Percentiles rank a stretch among this genome's conserved stretches.
Conservation (phyloP, 1,284 basidiomycete genomes). For the Ganoderma lucidum region DNA sequence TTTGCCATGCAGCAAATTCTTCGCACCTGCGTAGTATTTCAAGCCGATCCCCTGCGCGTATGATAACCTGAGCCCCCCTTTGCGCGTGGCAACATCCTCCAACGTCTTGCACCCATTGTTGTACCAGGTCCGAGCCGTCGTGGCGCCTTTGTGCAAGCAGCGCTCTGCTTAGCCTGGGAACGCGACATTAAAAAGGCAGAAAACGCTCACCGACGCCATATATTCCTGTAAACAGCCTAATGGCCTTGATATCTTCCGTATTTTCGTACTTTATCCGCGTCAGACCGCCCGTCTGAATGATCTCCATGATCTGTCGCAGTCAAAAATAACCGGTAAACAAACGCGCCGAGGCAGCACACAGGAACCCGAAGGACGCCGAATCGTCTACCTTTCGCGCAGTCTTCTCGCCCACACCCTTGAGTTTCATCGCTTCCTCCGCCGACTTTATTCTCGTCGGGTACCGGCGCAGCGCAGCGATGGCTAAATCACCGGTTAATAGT, state of each 20-base stretch:
- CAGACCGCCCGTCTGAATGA: conserved; percentile 73
- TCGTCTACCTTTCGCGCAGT: conserved; percentile 74
- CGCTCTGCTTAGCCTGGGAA: neutral
- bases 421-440: conserved; percentile 65
- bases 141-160: conserved; percentile 52
- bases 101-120: conserved; percentile 79
- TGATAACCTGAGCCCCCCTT: conserved; percentile 69
- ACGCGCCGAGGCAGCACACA: neutral
- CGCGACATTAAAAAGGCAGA: neutral
- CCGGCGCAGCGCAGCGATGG: conserved; percentile 45
- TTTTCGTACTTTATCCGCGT: conserved; percentile 67
- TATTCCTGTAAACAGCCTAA: conserved; percentile 74
- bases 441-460: conserved; percentile 70
- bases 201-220: conserved; percentile 81
- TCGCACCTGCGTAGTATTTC: conserved; percentile 76
- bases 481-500: conserved; percentile 3
- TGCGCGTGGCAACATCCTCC: conserved; percentile 71
- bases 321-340: neutral
- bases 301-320: conserved; percentile 73
- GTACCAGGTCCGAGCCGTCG: conserved; percentile 78
- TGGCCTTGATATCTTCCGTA: conserved; percentile 64
- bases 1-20: neutral
- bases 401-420: conserved; percentile 76
- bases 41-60: conserved; percentile 79
- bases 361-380: neutral